These are phyloP conservation scores for Neurospora sp. DNA, from an alignment of 495 filamentous ascomycete genomes.

Conservation along the genomic window DNA sequence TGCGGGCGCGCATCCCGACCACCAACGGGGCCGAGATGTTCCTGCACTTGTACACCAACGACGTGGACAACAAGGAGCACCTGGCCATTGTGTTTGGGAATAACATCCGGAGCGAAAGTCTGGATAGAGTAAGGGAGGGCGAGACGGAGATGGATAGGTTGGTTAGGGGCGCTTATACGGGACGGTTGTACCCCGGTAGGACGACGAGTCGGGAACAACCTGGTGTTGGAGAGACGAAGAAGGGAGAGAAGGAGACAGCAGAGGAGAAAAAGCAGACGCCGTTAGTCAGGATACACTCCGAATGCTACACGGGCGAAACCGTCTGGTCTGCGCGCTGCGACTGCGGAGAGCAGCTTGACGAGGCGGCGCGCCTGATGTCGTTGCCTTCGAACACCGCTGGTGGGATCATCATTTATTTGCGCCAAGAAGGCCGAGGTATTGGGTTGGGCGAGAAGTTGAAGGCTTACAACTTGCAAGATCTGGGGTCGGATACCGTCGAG, in stretches of 20 bases:
- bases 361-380: constrained; percentile 90
- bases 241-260: constrained; percentile 3
- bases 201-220: constrained; percentile 50
- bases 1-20: constrained; percentile 76
- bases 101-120: constrained; percentile 64
- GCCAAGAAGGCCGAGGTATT: constrained; percentile 93
- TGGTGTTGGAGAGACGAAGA: background rate
- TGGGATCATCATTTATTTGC: constrained; percentile 87
- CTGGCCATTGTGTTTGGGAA: constrained; percentile 94
- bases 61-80: constrained; percentile 89
- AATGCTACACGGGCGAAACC: constrained; percentile 98
- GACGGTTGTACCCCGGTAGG: constrained; percentile 76
- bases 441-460: constrained; percentile 92
- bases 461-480: constrained; percentile 93
- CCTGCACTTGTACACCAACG: constrained; percentile 88
- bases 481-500: constrained; percentile 92
- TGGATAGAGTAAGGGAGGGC: constrained; percentile 71
- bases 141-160: constrained; percentile 96
- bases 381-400: constrained; percentile 56
- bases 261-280: constrained; percentile 30
- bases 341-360: constrained; percentile 95
- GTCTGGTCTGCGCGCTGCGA: constrained; percentile 97
- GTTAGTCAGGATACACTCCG: constrained; percentile 88
- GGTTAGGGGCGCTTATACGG: constrained; percentile 86
- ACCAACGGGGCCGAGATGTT: constrained; percentile 93